Evolutionary conservation across 768 basidiomycete species (phyloP), one percentile per base, ranked within the genome.

Genomic region (Stropharia rugosoannulata): DNA sequence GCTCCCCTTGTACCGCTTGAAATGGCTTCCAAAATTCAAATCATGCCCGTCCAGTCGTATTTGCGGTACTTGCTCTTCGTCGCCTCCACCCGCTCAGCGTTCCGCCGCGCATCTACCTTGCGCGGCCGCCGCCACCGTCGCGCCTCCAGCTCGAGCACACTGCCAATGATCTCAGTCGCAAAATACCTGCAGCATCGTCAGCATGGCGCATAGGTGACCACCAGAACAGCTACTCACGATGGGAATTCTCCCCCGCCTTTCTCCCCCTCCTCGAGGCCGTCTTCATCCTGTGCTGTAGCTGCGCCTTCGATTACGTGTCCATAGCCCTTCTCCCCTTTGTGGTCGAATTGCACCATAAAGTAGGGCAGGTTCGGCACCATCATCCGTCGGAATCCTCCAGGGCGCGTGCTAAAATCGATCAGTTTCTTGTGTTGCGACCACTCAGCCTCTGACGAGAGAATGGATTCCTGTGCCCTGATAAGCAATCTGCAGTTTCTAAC

Each of bases 341-440:
- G 80, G 72, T 99, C 97, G 70, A 96, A 99, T 63, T 96, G 95
- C 6, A 98, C 91, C 93, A 95, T 96, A 65, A 99, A 99, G 72
- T 99, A 99, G 1, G 97, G 97, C 29, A 99, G 74, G 65, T 98
- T 97, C 2, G 95, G 87, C 10, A 99, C 96, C 89, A 99, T 91
- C 22, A 92, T 86, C 0, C 96, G 83, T 40, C 95, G 80, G 77
- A 98, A 98, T 3, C 96, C 96, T 15, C 96, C 95, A 1, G 93
- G 91, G 4, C 93, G 79, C 8, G 85, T 75, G 2, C 91, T 83
- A 68, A 99, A 99, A 70, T 96, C 93, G 61, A 99, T 98, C 49
- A 98, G 75, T 66, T 98, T 98, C 69, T 93, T 95, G 75, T 99
- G 95, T 64, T 97, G 94, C 5, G 95, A 95, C 97, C 97, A 99